Evolutionary conservation across 192 early-diverging fungal species (phyloP), one percentile per base, ranked within the genome.

Genomic region (Spizellomyces sp.): DNA sequence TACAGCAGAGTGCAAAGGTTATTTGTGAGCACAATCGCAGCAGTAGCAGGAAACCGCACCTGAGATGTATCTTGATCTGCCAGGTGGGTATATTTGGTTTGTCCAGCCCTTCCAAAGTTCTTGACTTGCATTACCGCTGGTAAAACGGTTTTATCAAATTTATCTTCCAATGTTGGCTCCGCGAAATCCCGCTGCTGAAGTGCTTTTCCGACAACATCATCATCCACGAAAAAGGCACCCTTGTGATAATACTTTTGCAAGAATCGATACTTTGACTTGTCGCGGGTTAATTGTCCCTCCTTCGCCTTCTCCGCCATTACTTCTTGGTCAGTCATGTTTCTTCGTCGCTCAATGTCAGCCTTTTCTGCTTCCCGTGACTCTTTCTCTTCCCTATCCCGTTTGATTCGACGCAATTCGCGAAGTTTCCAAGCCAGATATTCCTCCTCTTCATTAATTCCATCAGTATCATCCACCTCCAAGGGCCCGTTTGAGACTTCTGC

Each of bases 381-480:
- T 41, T 86, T 74, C 57, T 91, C 92, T 67, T 90, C 88, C 58
- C 89, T 83, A 76, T 98, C 95, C 41, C 95, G 89, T 62, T 96
- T 94, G 69, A 98, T 90, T 59, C 96, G 86, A 57, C 76, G 83
- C 56, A 97, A 75, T 77, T 99, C 96, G 45, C 96, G 90, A 22
- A 94, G 78, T 70, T 91, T 93, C 96, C 96, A 99, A 0, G 89
- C 87, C 48, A 90, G 90, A 81, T 89, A 94, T 77, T 99, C 96
- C 6, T 89, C 93, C 21, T 91, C 89, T 62, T 93, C 89, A 71
- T 98, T 90, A 6, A 94, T 36, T 17, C 88, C 92, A 79, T 99
- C 96, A 0, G 93, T 95, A 82, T 99, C 96, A 77, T 96, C 96
- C 0, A 95, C 87, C 27, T 88, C 87, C 12, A 79, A 62, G n/a